These are phyloP conservation scores for Pseudogymnoascus sp. DNA, from an alignment of 2,329 filamentous ascomycete genomes.

Conservation along the genomic window DNA sequence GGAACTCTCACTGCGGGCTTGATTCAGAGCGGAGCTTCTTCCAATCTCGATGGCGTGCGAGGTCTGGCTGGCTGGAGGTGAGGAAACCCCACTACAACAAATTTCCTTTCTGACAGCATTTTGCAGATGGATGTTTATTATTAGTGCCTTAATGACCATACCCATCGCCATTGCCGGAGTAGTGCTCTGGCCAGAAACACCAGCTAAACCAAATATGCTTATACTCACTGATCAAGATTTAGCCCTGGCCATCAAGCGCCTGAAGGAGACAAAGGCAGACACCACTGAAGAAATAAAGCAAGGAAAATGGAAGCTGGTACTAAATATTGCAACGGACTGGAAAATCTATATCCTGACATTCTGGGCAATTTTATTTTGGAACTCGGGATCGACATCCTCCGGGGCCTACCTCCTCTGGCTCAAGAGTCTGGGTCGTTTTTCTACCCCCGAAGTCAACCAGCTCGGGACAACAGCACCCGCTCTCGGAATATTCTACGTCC, in stretches of 20 bases:
- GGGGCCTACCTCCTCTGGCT: slow-evolving; percentile 50
- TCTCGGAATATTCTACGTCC: slow-evolving; percentile 47
- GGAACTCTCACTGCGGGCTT: slow-evolving; percentile 21
- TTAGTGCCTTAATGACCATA: slow-evolving; percentile 45
- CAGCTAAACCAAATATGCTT: slow-evolving; percentile 39
- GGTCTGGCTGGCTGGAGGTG: slow-evolving; percentile 29
- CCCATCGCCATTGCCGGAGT: slow-evolving; percentile 42
- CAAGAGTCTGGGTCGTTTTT: slow-evolving; percentile 43
- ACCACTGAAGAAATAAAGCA: slow-evolving; percentile 30
- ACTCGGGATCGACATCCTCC: slow-evolving; percentile 38
- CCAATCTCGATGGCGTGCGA: slow-evolving; percentile 17
- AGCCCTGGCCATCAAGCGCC: slow-evolving; percentile 35
- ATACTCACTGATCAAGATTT: slow-evolving; percentile 40
- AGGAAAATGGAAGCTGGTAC: slow-evolving; percentile 18
- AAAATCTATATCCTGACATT: slow-evolving; percentile 43
- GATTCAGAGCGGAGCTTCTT: slow-evolving; percentile 18
- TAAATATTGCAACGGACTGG: slow-evolving; percentile 32
- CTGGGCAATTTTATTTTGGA: slow-evolving; percentile 49
- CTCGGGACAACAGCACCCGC: slow-evolving; percentile 44
- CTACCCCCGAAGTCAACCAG: slow-evolving; percentile 39
- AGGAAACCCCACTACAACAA: background rate
- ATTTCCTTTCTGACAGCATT: slow-evolving; percentile 29
- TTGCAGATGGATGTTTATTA: slow-evolving; percentile 51
- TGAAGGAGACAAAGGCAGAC: slow-evolving; percentile 36
- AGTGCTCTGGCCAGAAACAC: slow-evolving; percentile 43